phyloP scores from a whole-genome alignment of 106 monocot species.

The Phalaenopsis equestris region DNA sequence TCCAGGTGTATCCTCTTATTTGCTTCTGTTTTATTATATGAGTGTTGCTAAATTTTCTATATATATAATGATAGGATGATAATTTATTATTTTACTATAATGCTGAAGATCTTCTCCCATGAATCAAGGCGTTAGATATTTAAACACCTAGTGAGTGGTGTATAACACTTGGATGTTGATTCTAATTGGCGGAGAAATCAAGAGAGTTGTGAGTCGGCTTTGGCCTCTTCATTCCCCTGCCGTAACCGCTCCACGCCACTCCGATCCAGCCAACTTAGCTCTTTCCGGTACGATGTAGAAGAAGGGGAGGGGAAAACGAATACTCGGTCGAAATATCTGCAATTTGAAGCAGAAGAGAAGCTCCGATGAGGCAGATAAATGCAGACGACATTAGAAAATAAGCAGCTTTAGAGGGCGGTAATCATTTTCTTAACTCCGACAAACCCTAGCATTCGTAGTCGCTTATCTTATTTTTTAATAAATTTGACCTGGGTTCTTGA shows the following conservation, averaged over 20 bases:
- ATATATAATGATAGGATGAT: too few species aligned
- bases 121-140: too few species aligned
- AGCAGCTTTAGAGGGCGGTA: neutral
- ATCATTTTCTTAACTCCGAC: neutral
- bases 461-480: neutral
- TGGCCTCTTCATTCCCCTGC: neutral
- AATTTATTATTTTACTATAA: too few species aligned
- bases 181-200: too few species aligned
- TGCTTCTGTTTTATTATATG: too few species aligned
- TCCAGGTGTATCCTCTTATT: too few species aligned
- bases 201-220: neutral
- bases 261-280: neutral
- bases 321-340: too few species aligned
- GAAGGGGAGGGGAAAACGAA: too few species aligned
- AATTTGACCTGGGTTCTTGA: neutral
- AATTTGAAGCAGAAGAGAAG: neutral
- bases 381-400: neutral
- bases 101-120: too few species aligned
- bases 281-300: neutral
- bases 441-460: neutral
- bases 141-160: too few species aligned
- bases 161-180: too few species aligned
- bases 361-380: neutral
- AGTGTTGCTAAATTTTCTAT: too few species aligned
- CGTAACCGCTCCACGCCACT: neutral